These are phyloP conservation scores for Pugionium dolabratum DNA, from an alignment of 345 rosid species.

Conservation along the genomic window DNA sequence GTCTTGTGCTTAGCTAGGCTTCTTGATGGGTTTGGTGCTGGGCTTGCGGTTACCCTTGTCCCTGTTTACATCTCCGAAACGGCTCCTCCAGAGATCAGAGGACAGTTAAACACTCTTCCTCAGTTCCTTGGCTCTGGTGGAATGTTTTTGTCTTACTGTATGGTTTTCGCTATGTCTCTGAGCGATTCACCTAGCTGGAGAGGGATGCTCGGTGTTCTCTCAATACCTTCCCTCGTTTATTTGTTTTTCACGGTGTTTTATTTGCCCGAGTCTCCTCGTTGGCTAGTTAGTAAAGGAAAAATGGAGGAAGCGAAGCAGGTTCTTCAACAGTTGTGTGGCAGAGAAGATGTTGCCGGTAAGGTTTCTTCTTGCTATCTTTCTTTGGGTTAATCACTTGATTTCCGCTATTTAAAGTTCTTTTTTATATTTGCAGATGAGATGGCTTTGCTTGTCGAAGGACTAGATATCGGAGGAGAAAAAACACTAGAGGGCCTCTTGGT, in stretches of 20 bases:
- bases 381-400: neutral
- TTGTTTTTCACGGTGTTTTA: conserved; percentile 68
- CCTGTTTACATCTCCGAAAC: conserved; percentile 95
- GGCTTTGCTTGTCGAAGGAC: conserved; percentile 96
- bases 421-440: conserved; percentile 65
- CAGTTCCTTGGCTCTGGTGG: conserved; percentile 95
- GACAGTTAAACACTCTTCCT: conserved; percentile 85
- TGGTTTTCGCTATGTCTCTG: conserved; percentile 88
- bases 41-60: conserved; percentile 86
- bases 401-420: neutral
- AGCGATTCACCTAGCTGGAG: conserved; percentile 78
- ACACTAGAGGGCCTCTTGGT: conserved; percentile 88
- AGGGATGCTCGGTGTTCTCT: conserved; percentile 91
- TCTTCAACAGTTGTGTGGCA: conserved; percentile 85
- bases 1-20: conserved; percentile 81
- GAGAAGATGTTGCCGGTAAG: conserved; percentile 91
- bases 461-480: conserved; percentile 87
- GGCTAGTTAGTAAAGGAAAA: conserved; percentile 97
- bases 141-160: conserved; percentile 90
- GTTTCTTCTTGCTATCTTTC: conserved; percentile 13
- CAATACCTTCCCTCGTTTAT: conserved; percentile 75
- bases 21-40: conserved; percentile 88
- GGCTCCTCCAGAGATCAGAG: conserved; percentile 94
- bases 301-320: conserved; percentile 83
- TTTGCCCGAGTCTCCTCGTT: conserved; percentile 98